Evolutionary conservation across 192 early-diverging fungal genomes (phyloP), one percentile per base, ranked within the genome.

Genomic region (Pilobolus umbonatus): DNA sequence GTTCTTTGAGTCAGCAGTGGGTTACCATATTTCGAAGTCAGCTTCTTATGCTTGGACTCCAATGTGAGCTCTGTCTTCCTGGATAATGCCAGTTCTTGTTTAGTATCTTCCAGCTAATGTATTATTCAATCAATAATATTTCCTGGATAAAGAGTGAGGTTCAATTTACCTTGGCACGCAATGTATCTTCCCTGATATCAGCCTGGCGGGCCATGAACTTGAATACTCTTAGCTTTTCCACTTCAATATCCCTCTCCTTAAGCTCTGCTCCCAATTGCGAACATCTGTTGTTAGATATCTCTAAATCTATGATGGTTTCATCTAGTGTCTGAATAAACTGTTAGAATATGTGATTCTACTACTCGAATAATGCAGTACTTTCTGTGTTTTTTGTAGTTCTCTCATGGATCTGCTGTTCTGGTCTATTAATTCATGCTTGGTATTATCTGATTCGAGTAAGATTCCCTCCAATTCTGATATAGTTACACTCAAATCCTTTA

Each of bases 21-120:
- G 25, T 60, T 50, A 67, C 73, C 73, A 68, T 63, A 71, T 67
- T 60, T 62, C 6, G 34, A 32, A n/a, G 42, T 48, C 17, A 71
- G 49, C 35, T 75, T 71, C 51, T 63, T 71, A 32, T 64, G 53
- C 39, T 57, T 66, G 6, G 60, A 51, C 48, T 75, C 73, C 21
- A 71, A 47, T 10, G 58, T 42, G 2, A 59, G 12, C 29, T 75
- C 73, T 12, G 62, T 63, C 49, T 67, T 66, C 19, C 73, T 30
- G 39, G 65, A 28, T 29, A 72, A 21, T 2, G 30, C 42, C 28
- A 75, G 26, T 24, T 75, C 73, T 57, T 75, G 73, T 22, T 75
- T 67, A 3, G 57, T 30, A 57, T 75, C 73, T 48, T 72, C 73
- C 28, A 75, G 26, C 66, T 75, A 55, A 8, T 26, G 14, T 5